phyloP scores from a whole-genome alignment of 495 filamentous ascomycete species.

The Copromyces sp. region DNA sequence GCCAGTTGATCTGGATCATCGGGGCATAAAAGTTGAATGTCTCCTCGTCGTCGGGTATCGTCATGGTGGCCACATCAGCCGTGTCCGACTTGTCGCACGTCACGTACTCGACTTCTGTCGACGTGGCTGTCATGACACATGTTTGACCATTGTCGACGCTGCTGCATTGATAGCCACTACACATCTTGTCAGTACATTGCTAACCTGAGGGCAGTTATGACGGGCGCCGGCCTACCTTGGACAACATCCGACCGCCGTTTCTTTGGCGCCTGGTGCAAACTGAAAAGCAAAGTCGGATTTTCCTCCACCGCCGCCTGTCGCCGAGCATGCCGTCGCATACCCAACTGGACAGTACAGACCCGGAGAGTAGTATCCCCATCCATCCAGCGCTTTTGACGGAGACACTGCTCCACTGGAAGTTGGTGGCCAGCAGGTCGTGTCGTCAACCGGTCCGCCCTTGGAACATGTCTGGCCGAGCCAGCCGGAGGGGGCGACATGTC shows the following conservation, averaged over 20 bases:
- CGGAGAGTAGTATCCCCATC: constrained; percentile 27
- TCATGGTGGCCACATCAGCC: constrained; percentile 9
- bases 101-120: constrained; percentile 15
- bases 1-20: constrained; percentile 30
- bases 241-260: constrained; percentile 29
- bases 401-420: constrained; percentile 11
- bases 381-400: constrained; percentile 8
- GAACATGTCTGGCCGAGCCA: constrained; percentile 17
- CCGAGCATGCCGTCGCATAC: constrained; percentile 26
- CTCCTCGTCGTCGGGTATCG: constrained; percentile 12
- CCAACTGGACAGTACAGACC: constrained; percentile 24
- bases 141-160: constrained; percentile 25
- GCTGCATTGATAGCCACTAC: constrained; percentile 23
- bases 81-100: constrained; percentile 19
- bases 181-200: not conserved
- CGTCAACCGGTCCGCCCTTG: constrained; percentile 11
- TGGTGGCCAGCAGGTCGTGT: constrained; percentile 24
- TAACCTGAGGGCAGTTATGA: not conserved
- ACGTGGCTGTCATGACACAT: constrained; percentile 18
- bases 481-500: constrained; percentile 6
- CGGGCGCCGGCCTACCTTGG: constrained; percentile 16
- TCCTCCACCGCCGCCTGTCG: constrained; percentile 20
- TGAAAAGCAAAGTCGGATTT: constrained; percentile 20
- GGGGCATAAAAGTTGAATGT: constrained; percentile 22
- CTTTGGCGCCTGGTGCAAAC: constrained; percentile 19